Base-by-base conservation (phyloP, 306 rosid genomes). In the Pyrus betulifolia region DNA sequence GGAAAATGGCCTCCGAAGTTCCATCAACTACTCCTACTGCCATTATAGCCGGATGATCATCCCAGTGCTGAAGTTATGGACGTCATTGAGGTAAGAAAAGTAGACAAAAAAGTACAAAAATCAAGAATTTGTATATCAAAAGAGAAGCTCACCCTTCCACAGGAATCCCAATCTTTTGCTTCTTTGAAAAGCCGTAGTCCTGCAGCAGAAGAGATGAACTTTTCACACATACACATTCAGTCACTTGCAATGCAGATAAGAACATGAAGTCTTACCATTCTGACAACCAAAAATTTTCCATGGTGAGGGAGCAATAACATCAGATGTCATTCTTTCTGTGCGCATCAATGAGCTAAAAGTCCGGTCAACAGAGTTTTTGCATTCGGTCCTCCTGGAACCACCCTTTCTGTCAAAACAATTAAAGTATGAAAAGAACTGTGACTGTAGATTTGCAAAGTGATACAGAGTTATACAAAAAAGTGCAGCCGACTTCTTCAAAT, bases 261-360 rank as follows among this genome's bases (percentile, higher is more conserved):
- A 69, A 71, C 63, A 31, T 4, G 45, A 66, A 52, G 75, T 27
- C 87, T 79, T 84, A 93, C 98, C 98, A 85, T 93, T 93, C 75
- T 84, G 90, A 77, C 93, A 91, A 28, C 98, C 98, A 82, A 93
- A 93, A 70, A 93, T 93, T 78, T 90, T 93, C 98, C 97, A 93
- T 4, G 94, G 88, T 11, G 98, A 93, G 74, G 97, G 91, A 74
- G 94, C 92, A 67, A 88, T 81, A 67, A 93, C 98, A 82, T 93
- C 98, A 38, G 91, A 69, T 58, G 97, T 78, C 86, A 84, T 88
- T 6, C 91, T 85, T 76, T 93, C 97, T 18, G 85, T 46, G 81
- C 70, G 84, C 44, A 85, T 63, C 71, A 75, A 67, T 69, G 96
- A 76, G 33, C 82, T 72, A 52, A 79, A 59, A 76, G 81, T 82